Evolutionary conservation across 2,329 filamentous ascomycete genomes (phyloP).

Genomic region (Fusarium irregulare): DNA sequence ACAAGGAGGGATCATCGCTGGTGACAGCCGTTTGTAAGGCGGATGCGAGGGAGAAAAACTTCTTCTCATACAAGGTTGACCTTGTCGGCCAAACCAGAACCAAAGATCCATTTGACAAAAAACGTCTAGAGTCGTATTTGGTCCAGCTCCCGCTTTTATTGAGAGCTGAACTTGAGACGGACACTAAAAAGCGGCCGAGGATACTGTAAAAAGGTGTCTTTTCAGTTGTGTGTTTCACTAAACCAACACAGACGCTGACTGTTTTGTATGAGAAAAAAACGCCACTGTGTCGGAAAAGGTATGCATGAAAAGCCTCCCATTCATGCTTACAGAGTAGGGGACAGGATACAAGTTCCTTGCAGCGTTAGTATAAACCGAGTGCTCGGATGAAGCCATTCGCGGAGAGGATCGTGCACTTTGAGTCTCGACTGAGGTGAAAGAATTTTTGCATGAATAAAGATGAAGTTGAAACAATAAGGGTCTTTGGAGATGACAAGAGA

Average conservation of each 20-base stretch:
- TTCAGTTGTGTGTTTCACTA: constrained; percentile 41
- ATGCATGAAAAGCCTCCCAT: background rate
- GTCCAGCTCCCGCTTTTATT: constrained; percentile 12
- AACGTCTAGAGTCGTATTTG: constrained; percentile 14
- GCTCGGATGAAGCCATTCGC: background rate
- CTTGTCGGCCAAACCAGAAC: background rate
- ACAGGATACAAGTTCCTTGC: background rate
- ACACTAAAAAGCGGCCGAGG: background rate
- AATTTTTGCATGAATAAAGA: background rate
- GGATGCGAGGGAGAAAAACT: background rate
- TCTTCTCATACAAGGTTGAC: constrained; percentile 12
- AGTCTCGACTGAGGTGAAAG: background rate
- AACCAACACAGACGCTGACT: constrained; percentile 1
- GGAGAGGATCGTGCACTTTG: background rate
- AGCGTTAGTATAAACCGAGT: background rate
- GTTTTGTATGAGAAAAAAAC: background rate
- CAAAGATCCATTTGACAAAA: constrained; percentile 4
- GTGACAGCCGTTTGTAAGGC: background rate
- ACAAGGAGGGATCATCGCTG: constrained; percentile 18
- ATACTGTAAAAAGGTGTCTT: background rate
- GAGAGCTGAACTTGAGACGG: constrained; percentile 23
- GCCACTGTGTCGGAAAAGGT: constrained; percentile 23
- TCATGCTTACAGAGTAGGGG: background rate
- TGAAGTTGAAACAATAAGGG: background rate
- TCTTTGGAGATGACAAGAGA: background rate